Base-by-base conservation (phyloP, 2,329 filamentous ascomycete genomes). In the Metarhizium guizhouense region DNA sequence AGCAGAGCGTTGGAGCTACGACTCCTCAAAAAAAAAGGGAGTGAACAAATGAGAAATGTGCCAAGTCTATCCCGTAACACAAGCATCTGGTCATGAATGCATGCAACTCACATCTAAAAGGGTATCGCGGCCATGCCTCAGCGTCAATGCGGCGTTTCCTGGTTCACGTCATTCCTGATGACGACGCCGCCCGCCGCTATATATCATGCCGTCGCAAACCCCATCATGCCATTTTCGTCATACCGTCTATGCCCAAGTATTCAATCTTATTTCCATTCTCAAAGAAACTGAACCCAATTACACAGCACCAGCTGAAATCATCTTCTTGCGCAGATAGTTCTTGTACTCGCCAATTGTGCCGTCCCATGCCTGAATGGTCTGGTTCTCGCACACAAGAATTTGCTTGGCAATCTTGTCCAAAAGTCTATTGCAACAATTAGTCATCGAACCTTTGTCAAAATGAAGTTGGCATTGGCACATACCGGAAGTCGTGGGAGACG, bases 351-450 rank as follows among this genome's bases (percentile, higher is more conserved):
- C 87, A 68, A 99, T 99, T 61, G 76, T 78, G 66, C 93, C 93
- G 60, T 93, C 86, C 94, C 94, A 99, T 67, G 84, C 76, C 65
- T 82, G 85, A 65, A 97, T 91, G 14, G 91, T 92, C 82, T 92
- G 91, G 85, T 99, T 91, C 78, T 99, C 94, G 76, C 95, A 99
- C 56, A 99, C 94, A 77, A 99, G 85, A 74, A 99, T 99, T 74
- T 99, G 90, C 83, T 99, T 99, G 65, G 94, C 94, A 72, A 99
- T 97, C 82, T 96, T 96, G 84, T 99, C 94, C 62, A 99, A 85
- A 68, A 99, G 80, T 80, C 93, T 95, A 56, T 56, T 42, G 4
- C 13, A 25, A 6, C 25, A 14, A 52, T 65, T 61, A 69, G 61
- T 43, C n/a, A 18, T 42, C 25, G 18, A 20, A 30, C 6, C 32